These are phyloP conservation scores for Russula dissimulans DNA, from an alignment of 768 basidiomycete species.

Conservation along the genomic window DNA sequence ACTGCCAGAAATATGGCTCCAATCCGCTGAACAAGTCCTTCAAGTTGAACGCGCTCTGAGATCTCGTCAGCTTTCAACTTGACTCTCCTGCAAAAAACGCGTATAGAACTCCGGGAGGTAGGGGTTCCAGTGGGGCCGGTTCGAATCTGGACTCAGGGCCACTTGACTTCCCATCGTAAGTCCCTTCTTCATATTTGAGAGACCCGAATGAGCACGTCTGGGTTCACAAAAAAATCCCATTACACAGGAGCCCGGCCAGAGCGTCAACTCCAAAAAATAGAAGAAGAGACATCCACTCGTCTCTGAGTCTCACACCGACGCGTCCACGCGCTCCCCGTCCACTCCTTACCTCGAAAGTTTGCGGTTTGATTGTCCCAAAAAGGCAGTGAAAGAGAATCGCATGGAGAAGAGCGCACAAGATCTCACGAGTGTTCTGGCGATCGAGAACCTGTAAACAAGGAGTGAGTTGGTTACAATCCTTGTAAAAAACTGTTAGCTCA, in stretches of 20 bases:
- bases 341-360: constrained; percentile 68
- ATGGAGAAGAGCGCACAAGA: constrained; percentile 68
- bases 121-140: constrained; percentile 20
- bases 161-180: constrained; percentile 62
- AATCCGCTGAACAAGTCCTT: too few species aligned
- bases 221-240: background rate
- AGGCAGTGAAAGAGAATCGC: constrained; percentile 76
- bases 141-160: constrained; percentile 44
- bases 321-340: constrained; percentile 34
- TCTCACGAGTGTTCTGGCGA: constrained; percentile 62
- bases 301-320: constrained; percentile 46
- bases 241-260: constrained; percentile 43
- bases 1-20: too few species aligned
- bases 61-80: too few species aligned
- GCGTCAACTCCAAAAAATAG: constrained; percentile 59
- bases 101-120: background rate
- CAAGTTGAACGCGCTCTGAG: too few species aligned
- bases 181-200: background rate
- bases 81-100: constrained; percentile 23
- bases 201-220: background rate
- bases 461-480: background rate
- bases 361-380: constrained; percentile 71
- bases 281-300: constrained; percentile 88
- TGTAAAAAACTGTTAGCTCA: constrained; percentile 18
- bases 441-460: constrained; percentile 48